A percentile compares a stretch with the other conserved stretches of the same genome.
These are phyloP conservation scores for Filobasidium uniguttulatum DNA, from an alignment of 1,284 basidiomycete species.

Conservation along the genomic window DNA sequence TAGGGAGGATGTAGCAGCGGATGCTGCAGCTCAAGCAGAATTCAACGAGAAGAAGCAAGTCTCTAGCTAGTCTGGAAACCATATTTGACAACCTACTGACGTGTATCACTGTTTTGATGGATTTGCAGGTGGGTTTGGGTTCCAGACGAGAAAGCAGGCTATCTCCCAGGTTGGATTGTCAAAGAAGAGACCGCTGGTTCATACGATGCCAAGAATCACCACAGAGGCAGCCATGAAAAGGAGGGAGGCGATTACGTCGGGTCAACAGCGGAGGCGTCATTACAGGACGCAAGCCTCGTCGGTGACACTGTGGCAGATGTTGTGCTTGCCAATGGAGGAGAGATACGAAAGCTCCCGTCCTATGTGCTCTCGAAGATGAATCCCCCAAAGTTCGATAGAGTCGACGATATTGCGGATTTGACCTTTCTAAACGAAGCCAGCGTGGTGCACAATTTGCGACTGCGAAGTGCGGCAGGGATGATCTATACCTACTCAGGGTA, in stretches of 20 bases:
- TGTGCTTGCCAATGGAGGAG: conserved; percentile 27
- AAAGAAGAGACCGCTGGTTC: background rate
- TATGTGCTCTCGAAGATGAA: conserved; percentile 87
- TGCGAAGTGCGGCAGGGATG: conserved; percentile 78
- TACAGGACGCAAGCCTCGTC: conserved; percentile 7
- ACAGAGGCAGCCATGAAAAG: background rate
- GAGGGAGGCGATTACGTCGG: conserved; percentile 8
- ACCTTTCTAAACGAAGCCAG: conserved; percentile 98
- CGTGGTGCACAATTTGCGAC: conserved; percentile 88
- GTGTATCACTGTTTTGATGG: too few relatives aligned
- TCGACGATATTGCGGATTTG: conserved; percentile 95
- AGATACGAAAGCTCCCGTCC: conserved; percentile 51
- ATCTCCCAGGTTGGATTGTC: conserved; percentile 34
- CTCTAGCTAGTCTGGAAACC: background rate
- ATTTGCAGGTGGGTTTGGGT: conserved; percentile 35
- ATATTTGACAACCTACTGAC: too few relatives aligned
- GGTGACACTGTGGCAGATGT: conserved; percentile 25
- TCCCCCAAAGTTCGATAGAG: conserved; percentile 94
- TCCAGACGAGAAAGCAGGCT: conserved; percentile 30
- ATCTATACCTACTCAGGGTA: conserved; percentile 56
- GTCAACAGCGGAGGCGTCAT: conserved; percentile 13
- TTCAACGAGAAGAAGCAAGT: conserved; percentile 80
- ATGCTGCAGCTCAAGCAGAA: conserved; percentile 77
- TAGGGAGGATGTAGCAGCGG: conserved; percentile 24
- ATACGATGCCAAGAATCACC: background rate